These are phyloP conservation scores for Aegilops sharonensis DNA, from an alignment of 176 grass and related monocot genomes.

Conservation along the genomic window DNA sequence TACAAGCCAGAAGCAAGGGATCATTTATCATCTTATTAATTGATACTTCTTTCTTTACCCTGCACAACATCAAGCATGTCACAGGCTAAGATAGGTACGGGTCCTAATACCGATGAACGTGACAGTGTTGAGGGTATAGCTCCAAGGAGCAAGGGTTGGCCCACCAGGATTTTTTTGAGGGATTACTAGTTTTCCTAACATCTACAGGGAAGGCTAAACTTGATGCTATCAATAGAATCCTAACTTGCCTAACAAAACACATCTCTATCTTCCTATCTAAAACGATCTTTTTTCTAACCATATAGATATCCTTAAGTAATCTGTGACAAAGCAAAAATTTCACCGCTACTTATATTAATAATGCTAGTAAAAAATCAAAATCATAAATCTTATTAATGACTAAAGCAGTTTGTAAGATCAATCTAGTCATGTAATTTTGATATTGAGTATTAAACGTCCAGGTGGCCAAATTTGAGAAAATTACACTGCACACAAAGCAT, in stretches of 20 bases:
- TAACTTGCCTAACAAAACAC: not conserved
- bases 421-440: not conserved
- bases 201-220: not conserved
- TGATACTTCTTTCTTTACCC: not conserved
- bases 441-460: not conserved
- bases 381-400: not conserved
- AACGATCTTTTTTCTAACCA: not conserved
- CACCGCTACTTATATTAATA: not conserved
- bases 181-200: not conserved
- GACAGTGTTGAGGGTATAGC: not conserved
- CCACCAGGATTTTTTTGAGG: no score
- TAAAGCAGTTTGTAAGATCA: not conserved
- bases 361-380: not conserved
- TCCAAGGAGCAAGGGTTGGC: not conserved
- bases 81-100: not conserved
- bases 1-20: not conserved
- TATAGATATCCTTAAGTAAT: not conserved
- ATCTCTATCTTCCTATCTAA: not conserved
- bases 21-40: not conserved
- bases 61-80: not conserved
- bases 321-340: not conserved
- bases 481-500: not conserved
- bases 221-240: not conserved
- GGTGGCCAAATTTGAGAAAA: not conserved
- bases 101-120: not conserved